These are phyloP conservation scores for Porcisia deanei DNA, from an alignment of 208 protist genomes.

Conservation along the genomic window DNA sequence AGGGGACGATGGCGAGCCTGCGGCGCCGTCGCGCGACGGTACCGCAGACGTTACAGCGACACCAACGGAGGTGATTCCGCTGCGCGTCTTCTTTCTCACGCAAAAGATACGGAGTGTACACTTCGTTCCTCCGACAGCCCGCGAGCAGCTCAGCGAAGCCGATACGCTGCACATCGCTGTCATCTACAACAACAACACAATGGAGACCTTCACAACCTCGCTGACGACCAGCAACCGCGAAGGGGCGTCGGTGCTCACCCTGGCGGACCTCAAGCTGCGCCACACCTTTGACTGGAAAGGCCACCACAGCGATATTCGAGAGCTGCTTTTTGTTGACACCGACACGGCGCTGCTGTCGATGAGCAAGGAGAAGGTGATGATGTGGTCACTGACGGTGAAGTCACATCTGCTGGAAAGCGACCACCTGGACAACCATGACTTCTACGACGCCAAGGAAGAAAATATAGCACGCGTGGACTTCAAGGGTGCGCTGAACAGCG, in stretches of 20 bases:
- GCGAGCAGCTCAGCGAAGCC: conserved; percentile 34
- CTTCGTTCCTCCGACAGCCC: conserved; percentile 59
- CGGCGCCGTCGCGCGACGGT: background rate
- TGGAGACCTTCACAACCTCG: conserved; percentile 70
- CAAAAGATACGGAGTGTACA: conserved; percentile 79
- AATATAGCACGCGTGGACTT: conserved; percentile 56
- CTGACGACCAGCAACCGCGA: conserved; percentile 62
- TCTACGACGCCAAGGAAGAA: conserved; percentile 75
- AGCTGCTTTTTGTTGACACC: conserved; percentile 76
- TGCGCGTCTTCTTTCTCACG: conserved; percentile 82
- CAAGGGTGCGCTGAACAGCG: conserved; percentile 54
- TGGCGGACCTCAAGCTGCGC: conserved; percentile 65
- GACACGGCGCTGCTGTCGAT: conserved; percentile 81
- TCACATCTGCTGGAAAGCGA: conserved; percentile 41
- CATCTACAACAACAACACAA: conserved; percentile 83
- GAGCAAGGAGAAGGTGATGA: conserved; percentile 78
- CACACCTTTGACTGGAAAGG: conserved; percentile 59
- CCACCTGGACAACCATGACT: conserved; percentile 55
- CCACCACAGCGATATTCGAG: conserved; percentile 79
- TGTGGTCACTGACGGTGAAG: conserved; percentile 75
- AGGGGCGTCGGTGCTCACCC: conserved; percentile 57
- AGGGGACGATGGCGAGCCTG: conserved; percentile 19
- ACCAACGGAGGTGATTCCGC: conserved; percentile 64
- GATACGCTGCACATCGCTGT: conserved; percentile 78
- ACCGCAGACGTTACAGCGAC: conserved; percentile 21